phyloP scores from a whole-genome alignment of 495 filamentous ascomycete genomes.

The Penicillium paradoxum region DNA sequence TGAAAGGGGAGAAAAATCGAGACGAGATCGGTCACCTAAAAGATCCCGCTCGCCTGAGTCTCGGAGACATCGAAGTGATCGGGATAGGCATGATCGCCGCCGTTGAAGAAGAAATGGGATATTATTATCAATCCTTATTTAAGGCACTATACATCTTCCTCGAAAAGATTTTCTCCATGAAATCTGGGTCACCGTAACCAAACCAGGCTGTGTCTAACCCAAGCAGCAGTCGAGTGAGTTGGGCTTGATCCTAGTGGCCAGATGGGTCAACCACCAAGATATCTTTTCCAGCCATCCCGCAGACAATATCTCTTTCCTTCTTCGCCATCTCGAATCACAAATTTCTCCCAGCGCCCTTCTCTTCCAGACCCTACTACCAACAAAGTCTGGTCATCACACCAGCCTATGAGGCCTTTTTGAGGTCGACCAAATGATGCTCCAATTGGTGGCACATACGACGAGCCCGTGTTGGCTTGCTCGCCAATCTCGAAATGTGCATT shows the following conservation, averaged over 20 bases:
- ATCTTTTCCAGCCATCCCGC: conserved; percentile 78
- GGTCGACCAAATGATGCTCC: conserved; percentile 52
- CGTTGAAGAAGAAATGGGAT: conserved; percentile 18
- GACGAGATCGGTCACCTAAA: conserved; percentile 24
- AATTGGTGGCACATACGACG: conserved; percentile 37
- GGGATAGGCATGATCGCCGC: conserved; percentile 33
- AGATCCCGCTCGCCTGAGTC: conserved; percentile 34
- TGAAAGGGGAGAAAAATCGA: conserved; percentile 22
- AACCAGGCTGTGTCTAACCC: neutral
- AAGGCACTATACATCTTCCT: neutral
- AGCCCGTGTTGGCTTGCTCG: conserved; percentile 53
- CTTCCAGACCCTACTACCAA: conserved; percentile 75
- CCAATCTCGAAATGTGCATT: conserved; percentile 73
- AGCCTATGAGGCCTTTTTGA: conserved; percentile 71
- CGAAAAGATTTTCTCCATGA: neutral
- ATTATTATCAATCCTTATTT: neutral
- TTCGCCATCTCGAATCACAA: conserved; percentile 57
- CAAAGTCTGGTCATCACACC: conserved; percentile 63
- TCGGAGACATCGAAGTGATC: conserved; percentile 29
- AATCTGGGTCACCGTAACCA: neutral
- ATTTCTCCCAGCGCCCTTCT: conserved; percentile 82
- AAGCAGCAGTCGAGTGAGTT: neutral
- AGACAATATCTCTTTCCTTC: conserved; percentile 57
- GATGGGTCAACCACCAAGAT: conserved; percentile 57
- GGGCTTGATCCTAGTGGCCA: neutral